Base-by-base conservation (phyloP, 2,329 filamentous ascomycete genomes). In the Aureobasidium sp. region DNA sequence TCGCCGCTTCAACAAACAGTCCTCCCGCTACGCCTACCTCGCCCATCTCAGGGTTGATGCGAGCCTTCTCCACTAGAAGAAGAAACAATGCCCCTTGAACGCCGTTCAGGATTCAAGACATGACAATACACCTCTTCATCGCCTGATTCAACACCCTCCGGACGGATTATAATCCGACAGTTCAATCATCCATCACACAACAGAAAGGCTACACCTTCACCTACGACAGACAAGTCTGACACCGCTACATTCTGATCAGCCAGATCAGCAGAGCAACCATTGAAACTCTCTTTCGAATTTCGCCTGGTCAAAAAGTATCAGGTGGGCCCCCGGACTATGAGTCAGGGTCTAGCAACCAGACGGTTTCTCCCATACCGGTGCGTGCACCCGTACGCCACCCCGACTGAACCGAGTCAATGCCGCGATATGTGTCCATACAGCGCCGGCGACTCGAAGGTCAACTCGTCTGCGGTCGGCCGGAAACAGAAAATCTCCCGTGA, bases 11-110 rank as follows among this genome's bases (percentile, higher is more conserved):
- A 2, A 41, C 57, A 5, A 17, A 46, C 44, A 60, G 57, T 17
- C 57, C 57, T 24, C 57, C 57, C 32, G 15, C 34, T 13, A 50
- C 57, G 24, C 57, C 57, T n/a, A 51, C 46, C 9, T 60, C 57
- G 36, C 46, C 57, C 13, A 60, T 60, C 46, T 60, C 57, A 17
- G 44, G 44, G 17, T 10, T 60, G 46, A 50, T 60, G 44, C 15
- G 57, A 43, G 57, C 57, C 5, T 51, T 60, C 57, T 60, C 57
- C 41, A 51, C 46, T 10, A 50, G 36, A 51, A 50, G 57, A 39
- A 60, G 46, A 50, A 41, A 60, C 36, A 41, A 60, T 26, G 57
- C 57, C 34, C 46, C 46, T n/a, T 51, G 57, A 60, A 60, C 5
- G 44, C 36, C 57, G 41, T 37, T 59, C n/a, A 39, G 43, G 32